A percentile compares a stretch with the other conserved stretches of the same genome.
phyloP scores from a whole-genome alignment of 768 basidiomycete species.

The Chalciporus piperatus region DNA sequence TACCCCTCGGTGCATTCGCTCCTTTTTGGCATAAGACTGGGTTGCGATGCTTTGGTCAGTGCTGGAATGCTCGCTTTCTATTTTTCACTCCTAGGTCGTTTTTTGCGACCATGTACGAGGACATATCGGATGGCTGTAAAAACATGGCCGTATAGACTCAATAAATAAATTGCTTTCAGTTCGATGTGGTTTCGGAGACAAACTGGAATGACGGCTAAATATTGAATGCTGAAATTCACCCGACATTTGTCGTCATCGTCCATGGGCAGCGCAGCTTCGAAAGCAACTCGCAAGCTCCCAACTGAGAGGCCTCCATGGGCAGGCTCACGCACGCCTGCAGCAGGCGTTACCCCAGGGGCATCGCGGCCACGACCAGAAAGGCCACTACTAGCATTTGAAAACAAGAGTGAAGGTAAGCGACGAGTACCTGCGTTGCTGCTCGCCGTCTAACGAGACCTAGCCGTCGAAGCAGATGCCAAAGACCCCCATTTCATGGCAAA shows the following conservation, averaged over 20 bases:
- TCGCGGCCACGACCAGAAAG: conserved; percentile 15
- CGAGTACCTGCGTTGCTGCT: not conserved
- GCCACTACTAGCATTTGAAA: conserved; percentile 46
- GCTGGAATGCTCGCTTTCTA: conserved; percentile 32
- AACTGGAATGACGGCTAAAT: no score
- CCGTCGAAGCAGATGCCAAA: conserved; percentile 58
- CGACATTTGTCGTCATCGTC: not conserved
- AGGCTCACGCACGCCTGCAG: conserved; percentile 38
- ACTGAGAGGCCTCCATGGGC: conserved; percentile 49
- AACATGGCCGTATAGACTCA: conserved; percentile 34
- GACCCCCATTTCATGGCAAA: conserved; percentile 74
- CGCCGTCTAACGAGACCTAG: conserved; percentile 31
- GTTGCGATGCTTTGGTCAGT: conserved; percentile 24
- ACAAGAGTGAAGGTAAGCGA: conserved; percentile 44
- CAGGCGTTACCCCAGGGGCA: conserved; percentile 5
- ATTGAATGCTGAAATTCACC: no score
- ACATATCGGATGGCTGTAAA: conserved; percentile 39
- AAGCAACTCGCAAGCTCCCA: conserved; percentile 55
- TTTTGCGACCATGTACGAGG: conserved; percentile 37
- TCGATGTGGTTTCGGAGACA: not conserved
- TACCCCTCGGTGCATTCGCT: conserved; percentile 25
- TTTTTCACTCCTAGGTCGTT: conserved; percentile 31
- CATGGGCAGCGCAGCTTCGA: conserved; percentile 67
- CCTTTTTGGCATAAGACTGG: conserved; percentile 21
- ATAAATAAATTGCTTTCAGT: conserved; percentile 19